These are phyloP conservation scores for Geoglossum glabrum DNA, from an alignment of 495 filamentous ascomycete genomes.

Conservation along the genomic window DNA sequence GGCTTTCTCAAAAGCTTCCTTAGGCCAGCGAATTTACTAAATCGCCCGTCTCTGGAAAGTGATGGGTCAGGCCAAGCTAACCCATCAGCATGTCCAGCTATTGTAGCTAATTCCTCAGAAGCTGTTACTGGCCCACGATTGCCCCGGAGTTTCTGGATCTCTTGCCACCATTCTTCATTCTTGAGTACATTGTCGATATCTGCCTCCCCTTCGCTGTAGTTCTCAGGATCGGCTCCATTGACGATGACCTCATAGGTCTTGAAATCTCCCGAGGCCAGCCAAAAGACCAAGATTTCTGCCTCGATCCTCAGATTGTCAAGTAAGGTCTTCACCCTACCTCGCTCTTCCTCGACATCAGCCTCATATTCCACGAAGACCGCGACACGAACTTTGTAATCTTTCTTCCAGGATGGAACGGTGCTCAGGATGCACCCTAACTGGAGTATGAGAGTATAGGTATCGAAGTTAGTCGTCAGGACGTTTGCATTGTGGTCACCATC, in stretches of 20 bases:
- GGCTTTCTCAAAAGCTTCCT: slow-evolving; percentile 18
- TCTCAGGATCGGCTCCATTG: slow-evolving; percentile 32
- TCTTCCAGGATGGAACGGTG: slow-evolving; percentile 70
- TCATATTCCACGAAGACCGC: slow-evolving; percentile 82
- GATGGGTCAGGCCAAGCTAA: slow-evolving; percentile 29
- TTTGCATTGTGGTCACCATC: slow-evolving; percentile 41
- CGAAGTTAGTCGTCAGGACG: slow-evolving; percentile 74
- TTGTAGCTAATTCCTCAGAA: slow-evolving; percentile 13
- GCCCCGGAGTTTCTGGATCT: slow-evolving; percentile 40
- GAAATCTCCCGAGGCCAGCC: slow-evolving; percentile 54
- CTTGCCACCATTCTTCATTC: slow-evolving; percentile 68
- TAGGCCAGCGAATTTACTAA: slow-evolving; percentile 27
- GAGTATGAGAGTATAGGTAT: slow-evolving; percentile 76
- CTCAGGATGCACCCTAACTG: slow-evolving; percentile 71
- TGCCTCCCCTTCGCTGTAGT: slow-evolving; percentile 24
- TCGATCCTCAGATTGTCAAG: slow-evolving; percentile 67
- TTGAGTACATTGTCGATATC: slow-evolving; percentile 38
- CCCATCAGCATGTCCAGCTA: slow-evolving; percentile 13
- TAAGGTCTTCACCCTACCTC: slow-evolving; percentile 47
- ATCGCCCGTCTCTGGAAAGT: slow-evolving; percentile 14
- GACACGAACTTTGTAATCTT: slow-evolving; percentile 51
- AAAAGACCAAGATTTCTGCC: slow-evolving; percentile 61
- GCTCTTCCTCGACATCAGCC: slow-evolving; percentile 62
- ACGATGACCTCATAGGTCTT: slow-evolving; percentile 60
- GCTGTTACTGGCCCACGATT: slow-evolving; percentile 17